Evolutionary conservation across 495 filamentous ascomycete genomes (phyloP), one percentile per base, ranked within the genome.

Genomic region (Tuber melanosporum): DNA sequence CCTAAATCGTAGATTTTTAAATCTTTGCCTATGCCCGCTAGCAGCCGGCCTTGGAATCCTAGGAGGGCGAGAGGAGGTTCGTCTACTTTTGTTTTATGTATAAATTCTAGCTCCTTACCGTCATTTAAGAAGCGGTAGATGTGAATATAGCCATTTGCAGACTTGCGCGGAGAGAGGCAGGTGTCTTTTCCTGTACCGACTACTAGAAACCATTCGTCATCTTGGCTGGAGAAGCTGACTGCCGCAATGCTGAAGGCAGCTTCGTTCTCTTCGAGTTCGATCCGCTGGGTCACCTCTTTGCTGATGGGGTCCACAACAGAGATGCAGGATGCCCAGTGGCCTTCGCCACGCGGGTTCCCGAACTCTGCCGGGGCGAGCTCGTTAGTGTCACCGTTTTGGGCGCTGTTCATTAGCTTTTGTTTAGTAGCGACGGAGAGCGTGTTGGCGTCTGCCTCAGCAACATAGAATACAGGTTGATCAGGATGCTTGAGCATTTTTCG

Each of bases 321-420:
- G 77, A 99, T 93, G 83, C 94, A 97, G 32, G 94, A 97, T 42
- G 96, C 94, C 96, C 96, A 99, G 78, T 96, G 91, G 20, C 93
- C 91, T 79, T 87, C 88, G 15, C 88, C 94, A 45, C 91, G 89
- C 66, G 95, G 92, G 82, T 97, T 93, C 0, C 96, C 96, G 84
- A 98, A 97, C 3, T 97, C 92, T 78, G 92, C 90, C 0, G 95
- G 89, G 12, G 93, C 91, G 8, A 96, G 87, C 47, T 81, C 76
- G 14, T 87, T 86, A 44, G 87, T 87, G 74, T 97, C 92, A 3
- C 91, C 93, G 84, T 93, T 92, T 17, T 89, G 89, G 6, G 89
- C 86, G 57, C 85, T 82, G 62, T 90, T 88, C 8, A 94, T 86
- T 0, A 98, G 86, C 57, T 89, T 87, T 42, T 88, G 84, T 73